Evolutionary conservation across 805 yeast species (phyloP).

Genomic region (Ogataea naganishii): DNA sequence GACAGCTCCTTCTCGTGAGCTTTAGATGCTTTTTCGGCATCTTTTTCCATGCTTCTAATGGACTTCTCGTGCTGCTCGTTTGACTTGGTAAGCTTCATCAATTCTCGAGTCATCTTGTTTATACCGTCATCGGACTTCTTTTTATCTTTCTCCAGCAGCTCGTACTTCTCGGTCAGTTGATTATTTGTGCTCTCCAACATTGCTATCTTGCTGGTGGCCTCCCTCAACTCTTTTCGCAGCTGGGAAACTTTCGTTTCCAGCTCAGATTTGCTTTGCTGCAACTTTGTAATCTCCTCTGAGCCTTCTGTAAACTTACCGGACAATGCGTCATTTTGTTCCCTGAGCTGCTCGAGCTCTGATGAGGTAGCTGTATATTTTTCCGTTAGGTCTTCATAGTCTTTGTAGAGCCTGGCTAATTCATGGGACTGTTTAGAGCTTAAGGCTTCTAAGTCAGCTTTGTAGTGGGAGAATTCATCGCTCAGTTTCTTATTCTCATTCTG

Average conservation of each 20-base stretch:
- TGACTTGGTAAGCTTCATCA: constrained; percentile 55
- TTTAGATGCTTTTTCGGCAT: constrained; percentile 21
- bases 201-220: constrained; percentile 11
- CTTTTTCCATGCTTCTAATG: constrained; percentile 34
- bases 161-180: constrained; percentile 21
- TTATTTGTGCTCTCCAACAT: constrained; percentile 13
- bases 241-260: constrained; percentile 25
- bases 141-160: constrained; percentile 26
- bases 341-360: constrained; percentile 25
- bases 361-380: constrained; percentile 12
- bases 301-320: constrained; percentile 13
- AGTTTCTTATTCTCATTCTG: constrained; percentile 24
- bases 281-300: constrained; percentile 16
- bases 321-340: constrained; percentile 17
- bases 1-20: constrained; percentile 26
- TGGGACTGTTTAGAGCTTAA: constrained; percentile 10
- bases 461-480: constrained; percentile 8
- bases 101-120: constrained; percentile 82
- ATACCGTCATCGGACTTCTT: constrained; percentile 70
- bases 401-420: constrained; percentile 14
- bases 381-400: constrained; percentile 26
- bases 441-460: constrained; percentile 11
- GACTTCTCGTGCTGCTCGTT: constrained; percentile 42
- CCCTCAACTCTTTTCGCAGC: constrained; percentile 12
- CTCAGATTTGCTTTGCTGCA: constrained; percentile 14